phyloP scores from a whole-genome alignment of 2,329 filamentous ascomycete genomes.

The Biscogniauxia marginata region DNA sequence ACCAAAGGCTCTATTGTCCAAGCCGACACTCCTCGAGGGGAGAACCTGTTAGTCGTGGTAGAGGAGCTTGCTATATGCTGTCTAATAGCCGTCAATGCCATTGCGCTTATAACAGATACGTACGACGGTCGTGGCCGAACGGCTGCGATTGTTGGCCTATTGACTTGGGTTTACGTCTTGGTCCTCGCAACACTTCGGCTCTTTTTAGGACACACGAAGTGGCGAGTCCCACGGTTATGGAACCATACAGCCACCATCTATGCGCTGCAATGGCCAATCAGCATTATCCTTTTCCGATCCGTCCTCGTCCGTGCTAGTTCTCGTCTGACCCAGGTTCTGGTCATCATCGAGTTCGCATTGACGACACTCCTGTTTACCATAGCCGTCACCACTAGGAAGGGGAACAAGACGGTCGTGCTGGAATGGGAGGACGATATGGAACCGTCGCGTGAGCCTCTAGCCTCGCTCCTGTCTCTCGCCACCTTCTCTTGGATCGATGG shows the following conservation, averaged over 20 bases:
- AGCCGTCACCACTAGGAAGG: constrained; percentile 79
- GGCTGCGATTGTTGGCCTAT: constrained; percentile 64
- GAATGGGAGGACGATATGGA: constrained; percentile 88
- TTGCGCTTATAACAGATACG: constrained; percentile 59
- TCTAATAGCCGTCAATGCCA: constrained; percentile 67
- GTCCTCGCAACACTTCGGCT: constrained; percentile 71
- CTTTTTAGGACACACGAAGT: constrained; percentile 63
- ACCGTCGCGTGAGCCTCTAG: constrained; percentile 81
- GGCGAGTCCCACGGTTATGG: constrained; percentile 74
- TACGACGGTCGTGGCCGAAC: constrained; percentile 58
- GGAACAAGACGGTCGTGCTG: constrained; percentile 83
- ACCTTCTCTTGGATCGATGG: constrained; percentile 91
- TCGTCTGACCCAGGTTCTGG: constrained; percentile 58
- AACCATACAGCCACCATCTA: constrained; percentile 90
- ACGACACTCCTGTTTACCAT: constrained; percentile 72
- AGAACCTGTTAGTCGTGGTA: constrained; percentile 66
- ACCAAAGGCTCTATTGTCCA: constrained; percentile 66
- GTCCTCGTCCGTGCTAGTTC: constrained; percentile 75
- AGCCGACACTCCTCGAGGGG: constrained; percentile 72
- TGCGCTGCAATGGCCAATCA: constrained; percentile 75
- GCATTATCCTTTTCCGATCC: constrained; percentile 77
- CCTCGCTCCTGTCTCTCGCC: constrained; percentile 82
- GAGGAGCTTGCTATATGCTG: constrained; percentile 75
- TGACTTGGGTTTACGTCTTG: constrained; percentile 79
- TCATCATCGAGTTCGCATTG: constrained; percentile 72